A percentile compares a stretch with the other conserved stretches of the same genome.
Conservation (phyloP, 139 green algal species). For the Chlamydomonas incerta region DNA sequence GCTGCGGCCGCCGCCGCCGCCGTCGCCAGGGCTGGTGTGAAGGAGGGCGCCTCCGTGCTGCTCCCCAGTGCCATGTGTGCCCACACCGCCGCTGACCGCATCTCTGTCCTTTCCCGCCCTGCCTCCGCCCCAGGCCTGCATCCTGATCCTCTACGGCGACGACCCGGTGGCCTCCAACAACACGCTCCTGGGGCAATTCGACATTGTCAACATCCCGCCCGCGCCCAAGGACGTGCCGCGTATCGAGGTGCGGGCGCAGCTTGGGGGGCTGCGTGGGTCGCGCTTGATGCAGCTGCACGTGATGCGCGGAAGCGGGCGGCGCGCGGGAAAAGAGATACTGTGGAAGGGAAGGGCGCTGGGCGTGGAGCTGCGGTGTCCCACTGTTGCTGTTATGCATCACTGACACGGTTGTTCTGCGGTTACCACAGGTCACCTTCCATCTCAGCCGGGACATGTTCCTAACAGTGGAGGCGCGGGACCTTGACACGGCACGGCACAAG, state of each 20-base stretch:
- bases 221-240: constrained; percentile 65
- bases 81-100: neutral
- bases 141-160: constrained; percentile 66
- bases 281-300: no score
- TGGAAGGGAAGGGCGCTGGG: no score
- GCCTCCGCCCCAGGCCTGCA: constrained; percentile 48
- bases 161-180: constrained; percentile 67
- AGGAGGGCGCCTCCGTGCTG: no score
- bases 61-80: neutral
- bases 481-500: constrained; percentile 66
- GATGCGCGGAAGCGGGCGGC: no score
- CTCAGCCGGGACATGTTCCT: constrained; percentile 48
- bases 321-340: no score
- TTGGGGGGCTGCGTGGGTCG: no score
- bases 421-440: constrained; percentile 46
- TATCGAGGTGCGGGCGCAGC: constrained; percentile 62
- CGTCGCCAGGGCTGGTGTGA: no score
- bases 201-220: constrained; percentile 71
- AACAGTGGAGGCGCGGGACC: constrained; percentile 59
- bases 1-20: no score
- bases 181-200: constrained; percentile 69
- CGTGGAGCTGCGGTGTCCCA: no score
- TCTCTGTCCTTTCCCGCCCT: neutral
- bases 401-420: neutral
- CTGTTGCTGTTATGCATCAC: no score